Base-by-base conservation (phyloP, 1,284 basidiomycete species). In the Taiwanofungus camphoratus region DNA sequence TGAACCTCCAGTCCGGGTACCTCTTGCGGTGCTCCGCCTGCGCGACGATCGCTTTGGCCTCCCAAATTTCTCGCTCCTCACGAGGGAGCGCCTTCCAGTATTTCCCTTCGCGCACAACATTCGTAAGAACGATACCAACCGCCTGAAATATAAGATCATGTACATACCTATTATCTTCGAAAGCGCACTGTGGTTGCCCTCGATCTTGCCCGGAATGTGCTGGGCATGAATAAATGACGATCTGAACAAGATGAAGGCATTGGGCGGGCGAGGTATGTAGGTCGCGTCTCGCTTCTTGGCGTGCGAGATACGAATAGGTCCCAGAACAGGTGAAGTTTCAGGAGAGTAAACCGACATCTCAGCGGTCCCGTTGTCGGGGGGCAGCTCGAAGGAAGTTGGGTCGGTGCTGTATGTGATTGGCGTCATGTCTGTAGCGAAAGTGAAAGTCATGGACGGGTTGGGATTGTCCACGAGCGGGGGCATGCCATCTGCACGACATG, bases 161-260 rank as follows among this genome's bases (percentile, higher is more conserved):
- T 20, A 55, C 64, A 44, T 37, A 66, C 66, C 66, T 46, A 67
- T 64, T 52, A 68, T 68, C 55, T 68, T 63, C 37, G 64, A 82
- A 39, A 85, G 69, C 15, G 84, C 86, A 57, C 82, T 83, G 59
- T 90, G 86, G 52, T 87, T 81, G 13, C 82, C 80, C 60, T 90
- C 86, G 43, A 90, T 82, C 53, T 79, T 77, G 27, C 79, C 76
- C 3, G 87, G 83, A 29, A 92, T 82, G 48, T 85, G 74, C 55
- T 85, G 79, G 43, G 79, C 78, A 36, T 79, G 75, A 55, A 92
- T 90, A 59, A 92, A 92, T 41, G 90, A 87, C 24, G 88, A 89
- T 48, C 93, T 79, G 67, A 93, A 96, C 61, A 96, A 80, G 56
- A 96, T 95, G 68, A 95, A 96, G 36, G 93, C 92, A 65, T 96